phyloP scores from a whole-genome alignment of 805 yeast species.

The Saturnispora zaruensis region DNA sequence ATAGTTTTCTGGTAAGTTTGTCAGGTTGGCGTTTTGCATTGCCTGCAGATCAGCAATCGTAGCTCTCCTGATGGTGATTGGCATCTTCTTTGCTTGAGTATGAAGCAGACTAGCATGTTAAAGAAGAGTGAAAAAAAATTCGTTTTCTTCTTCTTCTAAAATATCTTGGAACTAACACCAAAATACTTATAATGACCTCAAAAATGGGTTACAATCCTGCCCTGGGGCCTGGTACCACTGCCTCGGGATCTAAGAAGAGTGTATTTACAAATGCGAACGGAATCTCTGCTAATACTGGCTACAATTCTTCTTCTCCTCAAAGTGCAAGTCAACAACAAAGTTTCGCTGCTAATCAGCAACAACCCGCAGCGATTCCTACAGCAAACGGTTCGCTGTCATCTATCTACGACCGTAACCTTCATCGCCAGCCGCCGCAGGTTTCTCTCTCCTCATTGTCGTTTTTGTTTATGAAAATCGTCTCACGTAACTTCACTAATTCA shows the following conservation, averaged over 20 bases:
- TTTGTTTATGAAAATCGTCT: conserved; percentile 61
- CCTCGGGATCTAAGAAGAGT: background rate
- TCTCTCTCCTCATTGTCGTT: conserved; percentile 59
- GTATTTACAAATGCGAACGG: background rate
- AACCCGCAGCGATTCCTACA: background rate
- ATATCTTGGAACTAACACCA: background rate
- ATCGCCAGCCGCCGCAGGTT: conserved; percentile 58
- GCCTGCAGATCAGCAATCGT: conserved; percentile 81
- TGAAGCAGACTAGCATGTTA: background rate
- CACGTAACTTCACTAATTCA: conserved; percentile 52
- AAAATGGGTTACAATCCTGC: background rate
- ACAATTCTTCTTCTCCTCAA: background rate
- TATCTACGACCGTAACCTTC: conserved; percentile 36
- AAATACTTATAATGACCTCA: background rate
- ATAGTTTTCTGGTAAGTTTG: conserved; percentile 91
- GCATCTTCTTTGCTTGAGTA: conserved; percentile 37
- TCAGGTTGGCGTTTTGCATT: conserved; percentile 91
- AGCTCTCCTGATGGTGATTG: conserved; percentile 83
- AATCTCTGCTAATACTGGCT: background rate
- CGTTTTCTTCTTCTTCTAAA: background rate
- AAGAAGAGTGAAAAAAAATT: background rate
- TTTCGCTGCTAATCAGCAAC: background rate
- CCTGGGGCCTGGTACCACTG: conserved; percentile 2
- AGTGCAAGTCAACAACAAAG: background rate
- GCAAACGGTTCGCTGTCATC: background rate